Evolutionary conservation across 108 stramenopile genomes (phyloP), one percentile per base, ranked within the genome.

Genomic region (Craspedostauros australis): DNA sequence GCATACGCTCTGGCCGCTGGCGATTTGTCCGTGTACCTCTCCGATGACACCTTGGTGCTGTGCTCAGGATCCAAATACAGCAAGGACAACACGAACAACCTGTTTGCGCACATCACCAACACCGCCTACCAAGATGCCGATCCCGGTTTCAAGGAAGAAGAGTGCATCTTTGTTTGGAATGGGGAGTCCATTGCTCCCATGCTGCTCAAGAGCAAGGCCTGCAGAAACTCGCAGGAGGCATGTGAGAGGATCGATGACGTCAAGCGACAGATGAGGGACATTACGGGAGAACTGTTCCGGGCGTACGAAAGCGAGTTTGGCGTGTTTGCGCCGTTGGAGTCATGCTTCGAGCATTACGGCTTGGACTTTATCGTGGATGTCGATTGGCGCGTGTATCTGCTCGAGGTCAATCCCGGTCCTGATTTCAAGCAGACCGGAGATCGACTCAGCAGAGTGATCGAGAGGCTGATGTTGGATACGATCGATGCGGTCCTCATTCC

Each of bases 261-360:
- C 4, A 20, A 53, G 29, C 11, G 22, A 2, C 37, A 68, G 20
- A 68, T 78, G 64, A 26, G 50, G 14, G 16, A 22, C 3, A 38
- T 73, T 44, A 62, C 64, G 9, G 54, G 32, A 1, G 72, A 75
- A 24, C 51, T 80, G 3, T 80, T 79, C 39, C 36, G 20, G 12
- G 60, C 69, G 18, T 75, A 60, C 30, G 47, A 72, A 24, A 68
- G 62, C 14, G 77, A 79, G 27, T 70, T 68, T 42, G 39, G 62
- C 8, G 72, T 79, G 12, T 84, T 79, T 58, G 46, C 54, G 7
- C 60, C 82, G 72, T 11, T 50, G 74, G 43, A 40, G 1, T 45
- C 60, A 1, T 79, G 75, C 51, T 84, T 73, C 27, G 82, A 84
- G 51, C 72, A 77, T 55, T 84, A 57, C 53, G 82, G 82, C 11